Evolutionary conservation across 306 rosid species (phyloP).

Genomic region (Glycine tomentella): DNA sequence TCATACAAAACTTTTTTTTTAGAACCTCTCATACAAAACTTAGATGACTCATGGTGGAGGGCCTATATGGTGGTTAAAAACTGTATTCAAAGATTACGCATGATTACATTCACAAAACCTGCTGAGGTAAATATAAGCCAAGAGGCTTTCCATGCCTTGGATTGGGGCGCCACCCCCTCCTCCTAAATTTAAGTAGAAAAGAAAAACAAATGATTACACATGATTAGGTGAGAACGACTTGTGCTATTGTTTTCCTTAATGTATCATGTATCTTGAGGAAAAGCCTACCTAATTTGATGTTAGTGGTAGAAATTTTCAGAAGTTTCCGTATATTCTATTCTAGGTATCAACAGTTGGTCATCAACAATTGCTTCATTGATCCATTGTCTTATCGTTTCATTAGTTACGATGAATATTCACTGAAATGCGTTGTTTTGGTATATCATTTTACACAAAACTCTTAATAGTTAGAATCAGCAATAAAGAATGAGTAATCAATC

Average conservation of each 20-base stretch:
- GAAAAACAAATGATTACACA: too few relatives aligned
- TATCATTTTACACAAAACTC: slow-evolving; percentile 8
- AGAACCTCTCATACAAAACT: neutral
- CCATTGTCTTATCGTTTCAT: slow-evolving; percentile 1
- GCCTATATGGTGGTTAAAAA: slow-evolving; percentile 16
- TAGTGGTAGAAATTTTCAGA: neutral
- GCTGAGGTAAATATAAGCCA: too few relatives aligned
- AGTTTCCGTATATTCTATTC: neutral
- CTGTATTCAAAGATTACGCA: neutral
- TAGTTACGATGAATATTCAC: neutral
- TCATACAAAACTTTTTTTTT: too few relatives aligned
- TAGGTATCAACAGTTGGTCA: neutral
- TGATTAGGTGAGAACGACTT: slow-evolving; percentile 3
- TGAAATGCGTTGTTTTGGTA: slow-evolving; percentile 10
- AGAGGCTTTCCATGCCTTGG: too few relatives aligned
- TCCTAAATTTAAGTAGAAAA: too few relatives aligned
- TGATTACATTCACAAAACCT: neutral
- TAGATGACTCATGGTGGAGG: slow-evolving; percentile 1
- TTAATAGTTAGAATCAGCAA: slow-evolving; percentile 2
- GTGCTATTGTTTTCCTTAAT: neutral
- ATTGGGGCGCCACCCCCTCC: too few relatives aligned
- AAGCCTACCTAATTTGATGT: neutral
- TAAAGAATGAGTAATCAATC: neutral
- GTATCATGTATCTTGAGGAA: neutral
- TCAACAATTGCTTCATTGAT: slow-evolving; percentile 23